Evolutionary conservation across 2,329 filamentous ascomycete species (phyloP).

Genomic region (Fusarium sp.): DNA sequence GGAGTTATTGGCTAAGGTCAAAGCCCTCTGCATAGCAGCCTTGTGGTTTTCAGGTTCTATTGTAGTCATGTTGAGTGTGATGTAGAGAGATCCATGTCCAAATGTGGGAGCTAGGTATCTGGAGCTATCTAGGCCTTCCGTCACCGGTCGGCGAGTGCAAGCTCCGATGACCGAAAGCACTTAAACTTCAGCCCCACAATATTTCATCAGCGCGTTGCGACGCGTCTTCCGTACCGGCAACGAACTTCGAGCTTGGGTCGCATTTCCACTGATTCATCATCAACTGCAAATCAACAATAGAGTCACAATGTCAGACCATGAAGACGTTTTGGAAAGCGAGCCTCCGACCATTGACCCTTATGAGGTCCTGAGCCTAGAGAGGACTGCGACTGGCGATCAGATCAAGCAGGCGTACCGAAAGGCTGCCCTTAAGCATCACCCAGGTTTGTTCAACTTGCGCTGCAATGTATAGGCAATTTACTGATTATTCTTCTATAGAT

Average conservation of each 20-base stretch:
- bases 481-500: slow-evolving; percentile 64
- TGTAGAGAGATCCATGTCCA: not conserved
- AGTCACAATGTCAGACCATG: slow-evolving; percentile 59
- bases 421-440: slow-evolving; percentile 87
- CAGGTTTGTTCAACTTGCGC: slow-evolving; percentile 65
- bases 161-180: slow-evolving; percentile 44
- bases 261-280: slow-evolving; percentile 14
- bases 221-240: slow-evolving; percentile 34
- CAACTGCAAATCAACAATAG: slow-evolving; percentile 24
- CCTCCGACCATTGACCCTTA: slow-evolving; percentile 82
- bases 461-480: not conserved
- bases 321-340: slow-evolving; percentile 67
- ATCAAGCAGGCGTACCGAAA: slow-evolving; percentile 94
- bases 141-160: slow-evolving; percentile 31
- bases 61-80: slow-evolving; percentile 38
- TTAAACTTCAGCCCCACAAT: slow-evolving; percentile 41
- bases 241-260: not conserved
- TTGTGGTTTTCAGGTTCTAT: slow-evolving; percentile 57
- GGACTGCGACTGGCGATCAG: slow-evolving; percentile 78
- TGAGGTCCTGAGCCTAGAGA: slow-evolving; percentile 77
- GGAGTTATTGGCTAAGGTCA: slow-evolving; percentile 81
- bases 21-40: slow-evolving; percentile 74
- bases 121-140: not conserved
- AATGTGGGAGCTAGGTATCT: slow-evolving; percentile 4
- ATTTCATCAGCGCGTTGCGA: slow-evolving; percentile 35